A percentile compares a stretch with the other conserved stretches of the same genome.
Conservation (phyloP, 2,329 filamentous ascomycete species). For the Camptophora hylomeconis region DNA sequence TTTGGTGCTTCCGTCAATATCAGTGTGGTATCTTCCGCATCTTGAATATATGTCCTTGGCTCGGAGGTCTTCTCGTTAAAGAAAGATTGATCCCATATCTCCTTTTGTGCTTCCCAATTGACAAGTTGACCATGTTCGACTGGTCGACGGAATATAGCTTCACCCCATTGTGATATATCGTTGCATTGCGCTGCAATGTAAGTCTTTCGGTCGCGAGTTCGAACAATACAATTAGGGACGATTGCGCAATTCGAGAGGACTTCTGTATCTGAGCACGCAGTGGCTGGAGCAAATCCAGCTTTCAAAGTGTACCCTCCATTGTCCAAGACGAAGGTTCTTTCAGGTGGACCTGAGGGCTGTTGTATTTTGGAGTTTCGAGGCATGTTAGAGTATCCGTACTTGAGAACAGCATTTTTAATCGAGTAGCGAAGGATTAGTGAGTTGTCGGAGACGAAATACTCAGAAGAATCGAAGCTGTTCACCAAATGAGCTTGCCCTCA, state of each 20-base stretch:
- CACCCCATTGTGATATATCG: constrained; percentile 75
- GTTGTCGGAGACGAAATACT: too few species aligned
- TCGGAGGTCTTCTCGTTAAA: constrained; percentile 55
- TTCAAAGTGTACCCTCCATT: constrained; percentile 90
- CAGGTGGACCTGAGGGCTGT: constrained; percentile 38
- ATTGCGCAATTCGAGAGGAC: constrained; percentile 42
- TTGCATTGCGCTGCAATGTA: constrained; percentile 71
- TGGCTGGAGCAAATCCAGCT: constrained; percentile 56
- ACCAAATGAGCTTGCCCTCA: too few species aligned
- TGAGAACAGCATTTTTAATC: too few species aligned
- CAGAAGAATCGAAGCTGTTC: too few species aligned
- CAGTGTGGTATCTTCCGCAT: constrained; percentile 70
- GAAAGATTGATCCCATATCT: constrained; percentile 87
- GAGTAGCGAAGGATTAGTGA: too few species aligned
- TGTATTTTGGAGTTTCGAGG: constrained; percentile 36
- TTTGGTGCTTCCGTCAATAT: constrained; percentile 79
- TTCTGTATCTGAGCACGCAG: constrained; percentile 29
- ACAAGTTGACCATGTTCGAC: constrained; percentile 92
- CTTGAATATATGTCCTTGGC: constrained; percentile 32
- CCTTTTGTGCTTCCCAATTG: constrained; percentile 91
- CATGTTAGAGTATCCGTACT: too few species aligned
- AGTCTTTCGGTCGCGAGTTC: constrained; percentile 63
- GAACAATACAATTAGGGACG: constrained; percentile 80
- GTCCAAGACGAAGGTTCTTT: constrained; percentile 72
- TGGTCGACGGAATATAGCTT: constrained; percentile 72